Conservation (phyloP, 1,284 basidiomycete species). For the Melampsora abietis-canadensis region DNA sequence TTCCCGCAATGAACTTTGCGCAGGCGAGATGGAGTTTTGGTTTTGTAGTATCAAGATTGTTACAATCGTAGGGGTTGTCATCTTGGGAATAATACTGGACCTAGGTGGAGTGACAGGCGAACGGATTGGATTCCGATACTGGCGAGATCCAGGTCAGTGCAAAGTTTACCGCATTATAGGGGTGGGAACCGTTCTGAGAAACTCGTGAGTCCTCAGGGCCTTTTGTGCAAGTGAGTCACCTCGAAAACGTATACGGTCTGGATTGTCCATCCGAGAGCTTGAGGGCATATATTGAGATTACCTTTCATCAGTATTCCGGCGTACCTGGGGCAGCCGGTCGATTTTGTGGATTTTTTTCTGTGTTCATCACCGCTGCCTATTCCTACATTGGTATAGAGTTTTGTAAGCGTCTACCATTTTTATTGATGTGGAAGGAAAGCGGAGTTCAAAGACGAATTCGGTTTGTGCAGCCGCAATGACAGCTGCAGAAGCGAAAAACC, state of each 20-base stretch:
- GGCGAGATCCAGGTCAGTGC: constrained; percentile 56
- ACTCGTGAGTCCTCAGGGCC: constrained; percentile 1
- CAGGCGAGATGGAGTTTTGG: constrained; percentile 61
- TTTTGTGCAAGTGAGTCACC: constrained; percentile 15
- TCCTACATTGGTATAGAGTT: constrained; percentile 53
- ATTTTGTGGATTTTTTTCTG: constrained; percentile 49
- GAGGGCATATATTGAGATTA: not conserved
- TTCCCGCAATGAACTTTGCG: not conserved
- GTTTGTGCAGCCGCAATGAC: constrained; percentile 47
- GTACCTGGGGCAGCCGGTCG: constrained; percentile 15
- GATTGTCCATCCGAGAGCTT: not conserved
- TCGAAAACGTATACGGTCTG: not conserved
- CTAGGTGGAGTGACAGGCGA: constrained; percentile 53
- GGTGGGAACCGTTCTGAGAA: not conserved
- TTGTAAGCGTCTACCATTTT: constrained; percentile 35
- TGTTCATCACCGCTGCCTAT: constrained; percentile 52
- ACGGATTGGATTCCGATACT: constrained; percentile 57
- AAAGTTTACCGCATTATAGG: constrained; percentile 56
- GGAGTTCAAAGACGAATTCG: not conserved
- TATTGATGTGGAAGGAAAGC: not conserved
- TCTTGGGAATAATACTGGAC: constrained; percentile 59
- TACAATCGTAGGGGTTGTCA: constrained; percentile 60
- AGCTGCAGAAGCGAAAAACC: constrained; percentile 54
- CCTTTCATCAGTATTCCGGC: constrained; percentile 40
- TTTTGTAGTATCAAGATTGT: constrained; percentile 61